phyloP scores from a whole-genome alignment of 176 grass and related monocot genomes.

The Metroxylon sagu region DNA sequence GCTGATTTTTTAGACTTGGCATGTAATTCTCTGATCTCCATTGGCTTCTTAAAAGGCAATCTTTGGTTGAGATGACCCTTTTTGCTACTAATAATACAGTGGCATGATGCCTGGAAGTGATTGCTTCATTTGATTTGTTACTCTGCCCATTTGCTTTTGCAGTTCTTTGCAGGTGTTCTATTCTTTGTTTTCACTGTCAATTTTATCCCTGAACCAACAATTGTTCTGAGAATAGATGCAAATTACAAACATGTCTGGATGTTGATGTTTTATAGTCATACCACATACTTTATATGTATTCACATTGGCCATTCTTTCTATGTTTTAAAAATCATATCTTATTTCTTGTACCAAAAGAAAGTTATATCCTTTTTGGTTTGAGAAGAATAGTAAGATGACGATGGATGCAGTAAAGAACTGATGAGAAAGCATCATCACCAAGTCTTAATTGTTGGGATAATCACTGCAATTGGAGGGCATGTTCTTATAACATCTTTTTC shows the following conservation, averaged over 20 bases:
- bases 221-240: conserved; percentile 36
- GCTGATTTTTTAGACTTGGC: conserved; percentile 88
- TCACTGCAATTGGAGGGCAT: conserved; percentile 75
- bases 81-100: conserved; percentile 7
- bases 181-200: conserved; percentile 78
- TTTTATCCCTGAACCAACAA: conserved; percentile 83
- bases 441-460: conserved; percentile 85
- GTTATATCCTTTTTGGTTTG: conserved; percentile 26
- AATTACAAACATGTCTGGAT: conserved; percentile 39
- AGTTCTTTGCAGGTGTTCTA: conserved; percentile 88
- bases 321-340: no score
- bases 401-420: conserved; percentile 73
- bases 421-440: conserved; percentile 74
- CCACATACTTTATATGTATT: no score
- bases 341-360: no score
- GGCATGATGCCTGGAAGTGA: no score
- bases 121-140: neutral
- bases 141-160: conserved; percentile 6
- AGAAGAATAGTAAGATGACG: conserved; percentile 51
- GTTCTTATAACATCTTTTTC: conserved; percentile 6
- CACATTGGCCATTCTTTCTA: no score
- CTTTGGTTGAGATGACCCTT: conserved; percentile 52
- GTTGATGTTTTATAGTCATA: neutral
- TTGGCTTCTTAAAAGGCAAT: conserved; percentile 94
- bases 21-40: conserved; percentile 76